Evolutionary conservation across 2,329 filamentous ascomycete species (phyloP).

Genomic region (Tolypocladium ovalisporum): DNA sequence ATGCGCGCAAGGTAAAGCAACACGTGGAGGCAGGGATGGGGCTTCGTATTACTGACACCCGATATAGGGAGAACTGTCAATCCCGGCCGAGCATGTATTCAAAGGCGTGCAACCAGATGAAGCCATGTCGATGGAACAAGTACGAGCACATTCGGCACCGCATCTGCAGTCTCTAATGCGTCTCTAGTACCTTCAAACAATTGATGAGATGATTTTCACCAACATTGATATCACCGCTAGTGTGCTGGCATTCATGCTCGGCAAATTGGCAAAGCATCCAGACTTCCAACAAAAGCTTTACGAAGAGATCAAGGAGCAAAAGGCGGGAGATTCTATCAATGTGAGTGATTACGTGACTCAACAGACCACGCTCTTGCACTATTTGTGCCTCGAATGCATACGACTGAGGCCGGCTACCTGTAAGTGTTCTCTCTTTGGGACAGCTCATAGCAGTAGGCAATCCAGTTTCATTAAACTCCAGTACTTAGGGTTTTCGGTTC

Average conservation of each 20-base stretch:
- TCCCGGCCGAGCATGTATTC: background rate
- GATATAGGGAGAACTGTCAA: background rate
- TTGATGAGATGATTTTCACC: background rate
- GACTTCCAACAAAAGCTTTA: background rate
- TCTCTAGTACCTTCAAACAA: background rate
- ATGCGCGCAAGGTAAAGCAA: background rate
- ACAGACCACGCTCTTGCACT: background rate
- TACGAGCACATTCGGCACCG: background rate
- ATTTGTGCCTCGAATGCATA: background rate
- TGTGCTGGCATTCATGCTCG: background rate
- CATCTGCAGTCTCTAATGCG: background rate
- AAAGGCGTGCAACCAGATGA: background rate
- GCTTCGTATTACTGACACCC: background rate
- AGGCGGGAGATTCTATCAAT: background rate
- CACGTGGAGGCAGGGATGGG: too few species aligned
- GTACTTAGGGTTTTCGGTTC: background rate
- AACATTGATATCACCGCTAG: background rate
- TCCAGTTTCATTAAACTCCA: background rate
- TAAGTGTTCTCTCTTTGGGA: background rate
- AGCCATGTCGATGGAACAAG: background rate
- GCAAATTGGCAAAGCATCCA: background rate
- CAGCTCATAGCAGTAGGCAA: too few species aligned
- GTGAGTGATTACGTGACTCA: background rate
- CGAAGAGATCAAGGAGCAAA: background rate
- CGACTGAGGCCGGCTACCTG: background rate